Evolutionary conservation across 2,329 filamentous ascomycete species (phyloP).

Genomic region (Lasiodiplodia sp.): DNA sequence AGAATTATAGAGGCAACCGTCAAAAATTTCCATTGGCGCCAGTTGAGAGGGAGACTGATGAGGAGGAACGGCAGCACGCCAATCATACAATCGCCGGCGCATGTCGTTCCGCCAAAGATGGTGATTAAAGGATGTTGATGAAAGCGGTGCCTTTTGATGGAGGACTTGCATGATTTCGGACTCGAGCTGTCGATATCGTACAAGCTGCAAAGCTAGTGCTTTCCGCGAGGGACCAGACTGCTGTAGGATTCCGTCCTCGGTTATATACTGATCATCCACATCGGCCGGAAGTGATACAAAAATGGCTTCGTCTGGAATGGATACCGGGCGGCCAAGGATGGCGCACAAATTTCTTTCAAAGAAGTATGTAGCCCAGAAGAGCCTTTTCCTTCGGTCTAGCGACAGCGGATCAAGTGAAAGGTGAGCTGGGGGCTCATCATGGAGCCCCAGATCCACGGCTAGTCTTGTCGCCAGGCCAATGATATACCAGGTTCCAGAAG

Average conservation of each 20-base stretch:
- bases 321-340: constrained; percentile 1
- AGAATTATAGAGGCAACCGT: constrained; percentile 4
- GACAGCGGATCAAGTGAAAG: neutral
- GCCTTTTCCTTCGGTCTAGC: constrained; percentile 5
- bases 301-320: constrained; percentile 3
- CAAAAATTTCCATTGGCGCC: constrained; percentile 2
- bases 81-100: neutral
- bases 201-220: neutral
- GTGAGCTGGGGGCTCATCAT: neutral
- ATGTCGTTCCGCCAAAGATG: neutral
- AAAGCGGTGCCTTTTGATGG: neutral
- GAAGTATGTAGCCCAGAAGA: constrained; percentile 11
- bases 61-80: neutral
- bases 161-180: constrained; percentile 4
- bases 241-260: neutral
- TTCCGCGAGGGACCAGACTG: constrained; percentile 5
- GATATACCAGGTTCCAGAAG: neutral
- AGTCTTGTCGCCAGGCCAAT: constrained; percentile 10
- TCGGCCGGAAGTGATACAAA: neutral
- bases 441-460: constrained; percentile 2
- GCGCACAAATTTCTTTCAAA: neutral
- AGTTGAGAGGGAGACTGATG: neutral
- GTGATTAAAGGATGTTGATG: neutral
- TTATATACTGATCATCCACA: constrained; percentile 3
- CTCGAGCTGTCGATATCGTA: neutral